Evolutionary conservation across 495 filamentous ascomycete species (phyloP).

Genomic region (Podospora anserina): DNA sequence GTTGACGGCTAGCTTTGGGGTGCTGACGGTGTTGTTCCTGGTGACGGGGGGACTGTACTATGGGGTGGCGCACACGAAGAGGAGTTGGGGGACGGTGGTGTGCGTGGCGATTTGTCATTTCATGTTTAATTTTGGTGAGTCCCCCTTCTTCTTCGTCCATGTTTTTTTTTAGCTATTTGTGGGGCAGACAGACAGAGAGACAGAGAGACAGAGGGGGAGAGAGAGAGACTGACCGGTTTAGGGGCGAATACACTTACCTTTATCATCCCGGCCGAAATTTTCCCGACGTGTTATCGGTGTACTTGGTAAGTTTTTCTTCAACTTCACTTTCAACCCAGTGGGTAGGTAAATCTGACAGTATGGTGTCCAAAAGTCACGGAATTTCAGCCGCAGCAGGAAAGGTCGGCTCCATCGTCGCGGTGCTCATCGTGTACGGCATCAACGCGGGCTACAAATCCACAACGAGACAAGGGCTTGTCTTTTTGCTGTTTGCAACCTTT

Average conservation of each 20-base stretch:
- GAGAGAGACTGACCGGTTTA: slow-evolving; percentile 4
- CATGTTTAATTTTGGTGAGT: slow-evolving; percentile 75
- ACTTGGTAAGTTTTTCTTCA: slow-evolving; percentile 47
- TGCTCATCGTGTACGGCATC: slow-evolving; percentile 51
- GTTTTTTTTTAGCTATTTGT: not conserved
- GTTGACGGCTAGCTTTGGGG: slow-evolving; percentile 59
- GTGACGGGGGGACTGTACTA: slow-evolving; percentile 72
- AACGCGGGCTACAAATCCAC: slow-evolving; percentile 30
- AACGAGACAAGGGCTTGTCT: slow-evolving; percentile 34
- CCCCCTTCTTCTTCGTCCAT: not conserved
- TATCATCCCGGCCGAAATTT: slow-evolving; percentile 86
- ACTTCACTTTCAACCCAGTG: not conserved
- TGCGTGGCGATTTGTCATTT: slow-evolving; percentile 76
- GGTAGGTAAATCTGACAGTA: not conserved
- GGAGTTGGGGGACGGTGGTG: slow-evolving; percentile 49
- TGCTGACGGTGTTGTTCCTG: slow-evolving; percentile 70
- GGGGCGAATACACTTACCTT: slow-evolving; percentile 86
- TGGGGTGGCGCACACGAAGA: slow-evolving; percentile 38
- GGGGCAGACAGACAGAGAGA: not conserved
- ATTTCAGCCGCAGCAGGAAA: slow-evolving; percentile 84
- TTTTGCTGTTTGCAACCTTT: slow-evolving; percentile 36
- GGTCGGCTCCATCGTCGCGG: slow-evolving; percentile 67
- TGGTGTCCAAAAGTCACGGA: slow-evolving; percentile 52
- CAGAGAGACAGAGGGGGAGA: too few species aligned
- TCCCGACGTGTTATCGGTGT: slow-evolving; percentile 81